A percentile compares a stretch with the other conserved stretches of the same genome.
Conservation (phyloP, 345 rosid species). For the Bruguiera parviflora region DNA sequence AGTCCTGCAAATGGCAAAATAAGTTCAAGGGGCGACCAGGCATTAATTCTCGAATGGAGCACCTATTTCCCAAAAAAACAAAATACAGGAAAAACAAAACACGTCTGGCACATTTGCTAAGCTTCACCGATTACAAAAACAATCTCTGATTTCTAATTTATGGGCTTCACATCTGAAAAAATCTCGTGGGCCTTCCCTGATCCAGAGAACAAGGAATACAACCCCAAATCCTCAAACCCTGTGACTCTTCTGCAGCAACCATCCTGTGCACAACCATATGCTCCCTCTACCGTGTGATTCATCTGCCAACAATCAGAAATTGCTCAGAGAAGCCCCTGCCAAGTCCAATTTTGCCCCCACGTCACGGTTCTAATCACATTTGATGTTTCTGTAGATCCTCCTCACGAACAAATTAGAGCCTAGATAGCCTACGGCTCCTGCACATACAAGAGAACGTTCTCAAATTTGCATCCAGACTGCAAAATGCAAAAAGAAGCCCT, state of each 20-base stretch:
- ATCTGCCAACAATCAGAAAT: slow-evolving; percentile 23
- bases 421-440: slow-evolving; percentile 93
- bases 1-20: slow-evolving; percentile 16
- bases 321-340: slow-evolving; percentile 26
- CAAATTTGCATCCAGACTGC: neutral
- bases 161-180: slow-evolving; percentile 33
- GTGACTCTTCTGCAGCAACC: slow-evolving; percentile 20
- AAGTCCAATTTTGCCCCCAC: slow-evolving; percentile 8
- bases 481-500: neutral
- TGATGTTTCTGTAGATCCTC: slow-evolving; percentile 96
- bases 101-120: slow-evolving; percentile 30
- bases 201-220: slow-evolving; percentile 31
- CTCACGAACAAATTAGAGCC: slow-evolving; percentile 92
- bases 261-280: slow-evolving; percentile 17
- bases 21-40: slow-evolving; percentile 5
- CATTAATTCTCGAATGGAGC: neutral
- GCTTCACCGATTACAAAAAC: slow-evolving; percentile 36
- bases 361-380: slow-evolving; percentile 58
- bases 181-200: slow-evolving; percentile 33
- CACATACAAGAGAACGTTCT: neutral
- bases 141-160: slow-evolving; percentile 51
- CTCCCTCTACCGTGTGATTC: slow-evolving; percentile 31
- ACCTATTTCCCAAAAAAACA: slow-evolving; percentile 9
- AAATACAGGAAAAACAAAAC: slow-evolving; percentile 8
- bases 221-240: slow-evolving; percentile 28